A percentile compares a stretch with the other conserved stretches of the same genome.
phyloP scores from a whole-genome alignment of 495 filamentous ascomycete species.

The Ascobolus immersus region DNA sequence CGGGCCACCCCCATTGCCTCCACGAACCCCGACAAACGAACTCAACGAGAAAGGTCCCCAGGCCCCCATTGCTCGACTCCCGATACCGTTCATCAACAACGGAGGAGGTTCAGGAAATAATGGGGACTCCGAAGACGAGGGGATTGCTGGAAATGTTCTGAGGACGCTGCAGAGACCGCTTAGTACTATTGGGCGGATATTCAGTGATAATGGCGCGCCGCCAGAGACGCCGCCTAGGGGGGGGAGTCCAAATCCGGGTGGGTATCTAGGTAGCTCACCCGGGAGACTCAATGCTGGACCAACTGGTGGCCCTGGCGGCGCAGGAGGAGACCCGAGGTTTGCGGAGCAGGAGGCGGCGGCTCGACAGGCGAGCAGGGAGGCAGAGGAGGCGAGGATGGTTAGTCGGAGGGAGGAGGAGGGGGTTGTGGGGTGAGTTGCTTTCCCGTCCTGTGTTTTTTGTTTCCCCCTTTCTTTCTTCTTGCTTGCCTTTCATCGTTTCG shows the following conservation, averaged over 20 bases:
- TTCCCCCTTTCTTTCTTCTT: no score
- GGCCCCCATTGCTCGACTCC: not conserved
- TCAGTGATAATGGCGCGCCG: constrained; percentile 46
- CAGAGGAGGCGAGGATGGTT: constrained; percentile 65
- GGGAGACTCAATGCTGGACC: not conserved
- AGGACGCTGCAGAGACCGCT: constrained; percentile 79
- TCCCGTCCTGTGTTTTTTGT: constrained; percentile 80
- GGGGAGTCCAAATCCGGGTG: not conserved
- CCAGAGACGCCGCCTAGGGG: constrained; percentile 3
- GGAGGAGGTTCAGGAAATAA: not conserved
- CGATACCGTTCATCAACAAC: not conserved
- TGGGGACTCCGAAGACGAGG: not conserved
- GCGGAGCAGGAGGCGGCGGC: constrained; percentile 79
- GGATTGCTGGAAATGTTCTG: constrained; percentile 52
- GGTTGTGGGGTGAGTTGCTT: constrained; percentile 82
- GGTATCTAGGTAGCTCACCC: not conserved
- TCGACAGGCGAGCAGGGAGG: constrained; percentile 75
- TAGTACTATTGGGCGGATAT: constrained; percentile 88
- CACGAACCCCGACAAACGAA: constrained; percentile 20
- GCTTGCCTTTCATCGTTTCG: no score
- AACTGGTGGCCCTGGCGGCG: not conserved
- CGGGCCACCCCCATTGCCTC: constrained; percentile 20
- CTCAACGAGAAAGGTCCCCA: constrained; percentile 9
- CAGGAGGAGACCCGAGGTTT: constrained; percentile 15
- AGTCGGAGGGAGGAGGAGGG: constrained; percentile 64